Percentiles rank a stretch among this genome's conserved stretches.
phyloP scores from a whole-genome alignment of 129 eudicot genomes.

The Lactuca saligna region DNA sequence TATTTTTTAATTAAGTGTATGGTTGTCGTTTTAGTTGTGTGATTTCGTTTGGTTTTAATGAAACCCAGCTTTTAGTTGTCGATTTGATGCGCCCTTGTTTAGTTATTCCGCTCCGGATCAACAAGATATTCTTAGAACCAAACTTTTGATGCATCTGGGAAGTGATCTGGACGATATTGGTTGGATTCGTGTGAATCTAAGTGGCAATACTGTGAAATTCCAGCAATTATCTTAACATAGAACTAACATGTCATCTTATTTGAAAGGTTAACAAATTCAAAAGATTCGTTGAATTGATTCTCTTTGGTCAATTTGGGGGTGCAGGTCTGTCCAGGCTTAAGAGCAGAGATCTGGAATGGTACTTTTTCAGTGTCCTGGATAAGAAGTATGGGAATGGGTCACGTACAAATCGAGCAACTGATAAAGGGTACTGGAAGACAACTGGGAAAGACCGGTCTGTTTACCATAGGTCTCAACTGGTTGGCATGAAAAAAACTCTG shows the following conservation, averaged over 20 bases:
- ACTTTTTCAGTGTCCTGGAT: constrained; percentile 80
- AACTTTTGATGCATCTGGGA: constrained; percentile 8
- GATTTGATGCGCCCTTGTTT: constrained; percentile 3
- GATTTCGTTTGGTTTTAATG: background rate
- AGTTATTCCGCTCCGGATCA: constrained; percentile 2
- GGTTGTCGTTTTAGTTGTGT: background rate
- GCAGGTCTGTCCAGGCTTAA: constrained; percentile 70
- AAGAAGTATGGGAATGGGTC: constrained; percentile 86
- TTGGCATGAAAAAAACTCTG: constrained; percentile 93
- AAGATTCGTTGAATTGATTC: constrained; percentile 15
- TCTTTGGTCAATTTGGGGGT: constrained; percentile 29
- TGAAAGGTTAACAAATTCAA: constrained; percentile 12
- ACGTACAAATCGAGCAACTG: constrained; percentile 84
- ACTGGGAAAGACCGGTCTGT: constrained; percentile 92
- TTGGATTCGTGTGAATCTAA: constrained; percentile 13
- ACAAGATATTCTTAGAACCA: constrained; percentile 1
- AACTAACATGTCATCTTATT: background rate
- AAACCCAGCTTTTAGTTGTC: background rate
- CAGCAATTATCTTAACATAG: constrained; percentile 5
- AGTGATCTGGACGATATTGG: constrained; percentile 12
- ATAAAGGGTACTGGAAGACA: constrained; percentile 90
- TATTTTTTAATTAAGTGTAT: background rate
- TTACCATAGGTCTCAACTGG: constrained; percentile 55
- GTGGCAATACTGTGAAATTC: constrained; percentile 6
- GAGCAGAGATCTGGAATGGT: constrained; percentile 88